Base-by-base conservation (phyloP, 768 basidiomycete species). In the Neoboletus magnificus region DNA sequence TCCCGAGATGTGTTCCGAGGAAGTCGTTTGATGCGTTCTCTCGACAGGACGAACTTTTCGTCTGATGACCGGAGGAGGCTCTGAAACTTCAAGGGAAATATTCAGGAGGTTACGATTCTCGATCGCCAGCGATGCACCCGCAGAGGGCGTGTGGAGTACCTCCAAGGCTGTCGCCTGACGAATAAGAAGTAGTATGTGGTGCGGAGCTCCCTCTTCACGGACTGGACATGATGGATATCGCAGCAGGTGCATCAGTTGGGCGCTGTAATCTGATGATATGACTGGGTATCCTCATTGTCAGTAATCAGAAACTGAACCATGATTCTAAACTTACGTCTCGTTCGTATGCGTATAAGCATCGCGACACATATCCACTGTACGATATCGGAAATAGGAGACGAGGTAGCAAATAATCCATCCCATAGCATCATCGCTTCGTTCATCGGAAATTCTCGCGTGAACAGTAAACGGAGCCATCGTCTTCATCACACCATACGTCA, bases 331-430 rank as follows among this genome's bases (percentile, higher is more conserved):
- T 73, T 62, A 93, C 94, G 71, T 66, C 89, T 80, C 66, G 93
- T 93, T 46, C 97, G 86, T 64, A 98, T 91, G 50, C 97, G 85
- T 52, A 98, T 83, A 18, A 99, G 81, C 94, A 98, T 95, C 1
- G 93, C 91, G 20, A 98, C 86, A 66, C 92, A 94, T 48, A 96
- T 76, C 87, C 91, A 95, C 50, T 86, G 84, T 1, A 87, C 83
- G 36, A 97, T 73, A 48, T 87, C 84, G 29, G 96, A 76, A 0
- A 86, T 78, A 20, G 89, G 81, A 73, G 93, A 54, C 3, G 62
- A 91, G 57, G 85, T 87, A 0, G 96, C 92, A 69, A 99, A 96
- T 10, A 98, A 69, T 1, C 89, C 93, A 70, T 99, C 97, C 97
- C 97, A 98, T n/a, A 99, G 67, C 32, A 82, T 77, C 83, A 99